Evolutionary conservation across 345 rosid genomes (phyloP), one percentile per base, ranked within the genome.

Genomic region (Syzygium oleosum): DNA sequence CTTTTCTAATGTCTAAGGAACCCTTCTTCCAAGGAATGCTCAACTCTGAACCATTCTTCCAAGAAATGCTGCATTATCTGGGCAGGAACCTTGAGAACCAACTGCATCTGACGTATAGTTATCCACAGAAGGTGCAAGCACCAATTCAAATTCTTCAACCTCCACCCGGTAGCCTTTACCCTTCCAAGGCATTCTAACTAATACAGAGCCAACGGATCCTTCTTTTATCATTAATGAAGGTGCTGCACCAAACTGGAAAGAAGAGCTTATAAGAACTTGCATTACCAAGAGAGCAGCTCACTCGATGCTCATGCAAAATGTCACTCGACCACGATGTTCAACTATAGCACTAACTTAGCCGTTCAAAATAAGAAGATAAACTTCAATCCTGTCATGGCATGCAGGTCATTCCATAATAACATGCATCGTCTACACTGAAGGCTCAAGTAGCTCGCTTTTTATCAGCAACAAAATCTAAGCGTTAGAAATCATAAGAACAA

Each of bases 21-120:
- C 99, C 99, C 90, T 97, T 92, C 91, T 90, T 94, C 97, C 98
- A 97, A 77, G 99, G 99, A 88, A 97, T 96, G 91, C 96, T 96
- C 79, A 96, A 92, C 89, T 90, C 95, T 87, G 9, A 46, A 34
- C 38, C 38, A 34, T 34, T 34, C 38, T 34, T 34, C 38, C 41
- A 38, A 38, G 41, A 4, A 38, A 38, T 38, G 41, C 41, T 38
- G 41, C 41, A 38, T 38, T 90, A 86, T 92, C 94, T 89, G 85
- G 88, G 77, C 87, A 88, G 49, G 90, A 79, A 83, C 91, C 88
- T 86, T 88, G 84, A 52, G 86, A 91, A 85, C 87, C 93, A 63
- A 87, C 91, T 58, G 86, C 90, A 87, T 86, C 87, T 12, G 88
- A 85, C 56, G 87, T 85, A 85, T 87, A 80, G 90, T 83, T 89